A percentile compares a stretch with the other conserved stretches of the same genome.
Conservation (phyloP, 2,329 filamentous ascomycete genomes). For the Ophiostoma piceae region DNA sequence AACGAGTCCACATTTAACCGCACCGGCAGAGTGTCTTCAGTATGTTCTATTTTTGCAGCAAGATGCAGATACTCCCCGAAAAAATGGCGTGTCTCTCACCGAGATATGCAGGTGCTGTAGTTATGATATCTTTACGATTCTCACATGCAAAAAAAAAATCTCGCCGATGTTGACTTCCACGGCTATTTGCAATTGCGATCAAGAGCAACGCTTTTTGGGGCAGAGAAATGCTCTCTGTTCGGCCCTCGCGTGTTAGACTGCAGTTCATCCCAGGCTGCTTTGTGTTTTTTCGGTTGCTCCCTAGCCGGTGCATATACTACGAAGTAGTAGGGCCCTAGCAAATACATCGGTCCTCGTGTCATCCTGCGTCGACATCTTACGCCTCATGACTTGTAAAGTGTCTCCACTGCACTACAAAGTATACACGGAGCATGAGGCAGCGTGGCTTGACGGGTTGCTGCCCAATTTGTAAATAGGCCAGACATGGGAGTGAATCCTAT, state of each 20-base stretch:
- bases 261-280: neutral
- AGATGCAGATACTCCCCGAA: neutral
- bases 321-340: neutral
- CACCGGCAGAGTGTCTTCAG: neutral
- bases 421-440: neutral
- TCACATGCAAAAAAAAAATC: neutral
- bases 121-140: neutral
- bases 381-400: neutral
- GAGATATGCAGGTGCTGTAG: neutral
- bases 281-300: neutral
- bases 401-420: neutral
- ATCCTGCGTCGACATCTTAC: neutral
- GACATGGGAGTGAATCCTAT: neutral
- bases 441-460: neutral
- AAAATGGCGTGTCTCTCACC: neutral
- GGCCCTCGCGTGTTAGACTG: neutral
- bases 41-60: neutral
- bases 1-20: slow-evolving; percentile 3
- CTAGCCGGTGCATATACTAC: neutral
- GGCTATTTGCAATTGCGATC: neutral
- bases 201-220: neutral
- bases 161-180: neutral
- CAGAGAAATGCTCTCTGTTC: neutral
- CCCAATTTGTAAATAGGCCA: neutral
- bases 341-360: neutral